Base-by-base conservation (phyloP, 2,329 filamentous ascomycete genomes). In the Cyphellophora attinorum region DNA sequence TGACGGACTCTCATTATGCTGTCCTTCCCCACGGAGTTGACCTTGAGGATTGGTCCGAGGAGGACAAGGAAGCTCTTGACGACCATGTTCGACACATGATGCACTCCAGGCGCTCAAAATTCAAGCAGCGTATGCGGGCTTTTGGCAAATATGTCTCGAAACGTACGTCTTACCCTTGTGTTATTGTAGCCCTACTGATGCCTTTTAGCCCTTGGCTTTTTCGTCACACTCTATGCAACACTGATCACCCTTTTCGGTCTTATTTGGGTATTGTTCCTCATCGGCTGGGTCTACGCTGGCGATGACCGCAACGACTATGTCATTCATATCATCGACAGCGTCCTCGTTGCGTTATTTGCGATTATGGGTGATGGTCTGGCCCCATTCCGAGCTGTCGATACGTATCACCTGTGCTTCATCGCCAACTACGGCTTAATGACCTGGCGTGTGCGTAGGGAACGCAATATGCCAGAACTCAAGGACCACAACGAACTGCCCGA, bases 181-280 rank as follows among this genome's bases (percentile, higher is more conserved):
- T 4, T 12, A 5, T 11, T 25, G 8, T 12, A 11, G 21, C 18
- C 11, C 25, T 4, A 13, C 11, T 5, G 12, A 29, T 14, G 16
- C 27, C 35, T 31, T 28, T 19, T 37, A 76, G 71, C 85, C 1
- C 67, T 93, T 23, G 85, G 85, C 1, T 85, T 91, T 52, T 70
- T 88, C 35, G 81, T 93, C 39, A 91, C 84, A 0, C 60, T 93
- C 3, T 93, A 93, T 56, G 85, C 84, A 6, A 78, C 73, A 1
- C 66, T 89, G 13, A 88, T 93, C 48, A 91, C 85, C 0, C 65
- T 88, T 0, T 93, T 93, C 48, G 85, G 85, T 51, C 67, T 89
- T 10, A 82, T 82, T 0, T 93, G 85, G 85, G 85, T 93, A 2
- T 70, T 93, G n/a, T 91, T 89, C 59, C 64, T 93, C 35, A 93